These are phyloP conservation scores for Saksenaea oblongispora DNA, from an alignment of 371 early-diverging fungal species.

Conservation along the genomic window DNA sequence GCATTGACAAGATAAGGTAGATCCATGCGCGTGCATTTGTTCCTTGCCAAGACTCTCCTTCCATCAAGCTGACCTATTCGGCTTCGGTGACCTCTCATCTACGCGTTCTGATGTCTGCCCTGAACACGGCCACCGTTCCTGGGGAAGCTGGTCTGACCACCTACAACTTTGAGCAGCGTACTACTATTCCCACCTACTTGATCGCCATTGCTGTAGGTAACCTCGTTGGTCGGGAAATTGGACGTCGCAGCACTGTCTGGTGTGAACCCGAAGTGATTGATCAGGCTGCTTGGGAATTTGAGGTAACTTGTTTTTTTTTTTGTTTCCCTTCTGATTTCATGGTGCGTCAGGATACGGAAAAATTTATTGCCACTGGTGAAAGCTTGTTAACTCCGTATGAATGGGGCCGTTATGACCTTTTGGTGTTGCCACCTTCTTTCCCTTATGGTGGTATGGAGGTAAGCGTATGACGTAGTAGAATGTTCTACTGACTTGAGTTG, in stretches of 20 bases:
- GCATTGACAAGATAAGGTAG: constrained; percentile 26
- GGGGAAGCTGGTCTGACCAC: constrained; percentile 42
- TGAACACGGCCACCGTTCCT: constrained; percentile 38
- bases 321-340: neutral
- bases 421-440: constrained; percentile 84
- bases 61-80: constrained; percentile 88
- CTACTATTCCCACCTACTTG: constrained; percentile 87
- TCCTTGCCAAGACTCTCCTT: constrained; percentile 94
- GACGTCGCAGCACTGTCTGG: constrained; percentile 94
- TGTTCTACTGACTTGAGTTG: neutral
- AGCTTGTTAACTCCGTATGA: constrained; percentile 86
- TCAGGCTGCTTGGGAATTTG: constrained; percentile 93
- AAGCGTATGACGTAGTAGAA: neutral
- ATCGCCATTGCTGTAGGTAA: constrained; percentile 94
- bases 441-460: constrained; percentile 97
- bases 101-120: constrained; percentile 45
- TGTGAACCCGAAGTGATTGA: constrained; percentile 93
- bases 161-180: constrained; percentile 74
- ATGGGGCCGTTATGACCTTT: constrained; percentile 96
- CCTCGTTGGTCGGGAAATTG: constrained; percentile 76
- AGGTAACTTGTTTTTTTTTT: constrained; percentile 19
- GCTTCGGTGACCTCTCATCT: constrained; percentile 74
- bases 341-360: constrained; percentile 72
- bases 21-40: constrained; percentile 94
- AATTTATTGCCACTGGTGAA: constrained; percentile 85